Percentiles rank a stretch among this genome's conserved stretches.
These are phyloP conservation scores for Aspergillus luchuensis DNA, from an alignment of 2,329 filamentous ascomycete genomes.

Conservation along the genomic window DNA sequence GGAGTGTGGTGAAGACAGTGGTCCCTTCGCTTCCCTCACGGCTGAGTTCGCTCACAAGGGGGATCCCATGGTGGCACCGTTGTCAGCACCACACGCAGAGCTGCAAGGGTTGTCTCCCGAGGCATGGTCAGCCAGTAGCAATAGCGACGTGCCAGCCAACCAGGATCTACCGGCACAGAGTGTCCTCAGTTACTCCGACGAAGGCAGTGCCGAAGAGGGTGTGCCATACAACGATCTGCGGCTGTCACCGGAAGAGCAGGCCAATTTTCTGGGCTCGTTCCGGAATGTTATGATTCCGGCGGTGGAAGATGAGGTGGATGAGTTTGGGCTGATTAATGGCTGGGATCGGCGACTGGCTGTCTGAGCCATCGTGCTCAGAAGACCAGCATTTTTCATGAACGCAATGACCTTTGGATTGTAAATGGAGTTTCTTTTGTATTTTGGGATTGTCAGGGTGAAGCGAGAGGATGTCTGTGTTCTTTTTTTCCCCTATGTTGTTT, in stretches of 20 bases:
- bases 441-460: not conserved
- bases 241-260: slow-evolving; percentile 32
- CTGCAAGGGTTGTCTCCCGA: slow-evolving; percentile 43
- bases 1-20: slow-evolving; percentile 40
- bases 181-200: slow-evolving; percentile 62
- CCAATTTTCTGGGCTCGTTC: slow-evolving; percentile 37
- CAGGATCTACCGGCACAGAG: slow-evolving; percentile 50
- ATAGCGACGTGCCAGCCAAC: slow-evolving; percentile 37
- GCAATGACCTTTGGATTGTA: not conserved
- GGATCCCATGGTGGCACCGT: slow-evolving; percentile 20
- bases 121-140: slow-evolving; percentile 42
- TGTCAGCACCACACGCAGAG: slow-evolving; percentile 27
- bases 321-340: slow-evolving; percentile 33
- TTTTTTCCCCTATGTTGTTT: too few species aligned
- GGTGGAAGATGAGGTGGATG: slow-evolving; percentile 36
- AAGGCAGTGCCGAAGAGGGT: slow-evolving; percentile 57
- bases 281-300: slow-evolving; percentile 41
- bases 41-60: slow-evolving; percentile 35
- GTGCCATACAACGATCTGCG: slow-evolving; percentile 27
- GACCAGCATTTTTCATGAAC: not conserved
- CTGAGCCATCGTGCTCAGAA: slow-evolving; percentile 12
- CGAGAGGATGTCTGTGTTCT: not conserved
- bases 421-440: not conserved
- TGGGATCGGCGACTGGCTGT: slow-evolving; percentile 41
- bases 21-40: slow-evolving; percentile 38